Conservation (phyloP, 345 rosid species). For the Populus davidiana region DNA sequence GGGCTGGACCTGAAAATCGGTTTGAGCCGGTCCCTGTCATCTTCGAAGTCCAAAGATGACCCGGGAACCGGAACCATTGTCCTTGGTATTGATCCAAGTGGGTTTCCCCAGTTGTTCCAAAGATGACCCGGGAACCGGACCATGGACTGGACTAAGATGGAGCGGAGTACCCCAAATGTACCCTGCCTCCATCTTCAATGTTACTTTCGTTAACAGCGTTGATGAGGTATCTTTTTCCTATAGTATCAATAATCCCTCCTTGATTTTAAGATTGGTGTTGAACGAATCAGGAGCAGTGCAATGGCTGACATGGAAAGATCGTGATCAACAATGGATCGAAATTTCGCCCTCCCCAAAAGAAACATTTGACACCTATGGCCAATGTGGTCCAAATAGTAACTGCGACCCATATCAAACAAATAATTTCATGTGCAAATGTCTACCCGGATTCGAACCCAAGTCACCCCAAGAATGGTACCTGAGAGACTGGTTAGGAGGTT, state of each 20-base stretch:
- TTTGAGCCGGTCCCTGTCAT: constrained; percentile 12
- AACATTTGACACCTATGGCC: constrained; percentile 51
- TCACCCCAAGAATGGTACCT: constrained; percentile 47
- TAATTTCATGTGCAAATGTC: constrained; percentile 57
- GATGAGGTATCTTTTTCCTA: constrained; percentile 41
- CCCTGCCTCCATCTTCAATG: constrained; percentile 27
- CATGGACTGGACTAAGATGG: constrained; percentile 65
- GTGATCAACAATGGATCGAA: constrained; percentile 41
- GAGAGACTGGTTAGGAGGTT: constrained; percentile 54
- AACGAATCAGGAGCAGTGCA: constrained; percentile 47
- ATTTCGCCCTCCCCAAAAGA: constrained; percentile 59
- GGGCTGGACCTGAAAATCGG: constrained; percentile 21
- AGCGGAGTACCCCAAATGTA: constrained; percentile 68
- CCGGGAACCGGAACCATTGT: constrained; percentile 15
- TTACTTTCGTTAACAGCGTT: constrained; percentile 18
- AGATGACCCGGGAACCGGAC: no score
- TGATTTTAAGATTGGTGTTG: constrained; percentile 48
- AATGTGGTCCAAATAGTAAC: constrained; percentile 57
- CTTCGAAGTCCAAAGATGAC: constrained; percentile 33
- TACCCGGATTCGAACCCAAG: constrained; percentile 69
- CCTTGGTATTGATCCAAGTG: constrained; percentile 21
- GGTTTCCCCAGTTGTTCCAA: constrained; percentile 54
- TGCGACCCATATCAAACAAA: constrained; percentile 39
- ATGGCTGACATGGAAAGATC: constrained; percentile 48
- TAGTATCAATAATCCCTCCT: constrained; percentile 17